Evolutionary conservation across 805 yeast genomes (phyloP), one percentile per base, ranked within the genome.

Genomic region (Candida nanaspora): DNA sequence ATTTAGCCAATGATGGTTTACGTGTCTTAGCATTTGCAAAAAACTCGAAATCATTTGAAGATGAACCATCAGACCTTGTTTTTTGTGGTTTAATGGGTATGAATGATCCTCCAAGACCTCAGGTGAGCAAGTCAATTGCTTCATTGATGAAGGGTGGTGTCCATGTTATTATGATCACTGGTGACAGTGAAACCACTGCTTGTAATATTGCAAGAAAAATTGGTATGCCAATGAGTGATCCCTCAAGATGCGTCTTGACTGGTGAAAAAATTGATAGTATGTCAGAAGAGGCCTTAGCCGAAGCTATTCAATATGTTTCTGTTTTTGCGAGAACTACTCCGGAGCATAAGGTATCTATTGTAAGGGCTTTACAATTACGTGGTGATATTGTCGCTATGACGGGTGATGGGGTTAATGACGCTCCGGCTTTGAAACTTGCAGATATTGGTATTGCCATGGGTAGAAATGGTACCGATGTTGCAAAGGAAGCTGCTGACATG

Each of bases 361-460:
- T 89, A 27, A 78, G 84, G 55, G 96, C 96, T 0, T 70, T 89
- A 47, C 95, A 89, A 60, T 75, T 77, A 59, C 76, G 95, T 57
- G 96, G 96, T 39, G 95, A 91, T 60, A 80, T 91, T 46, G 98
- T 91, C 39, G 98, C 97, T 20, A 89, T 91, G 96, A 89, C 98
- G n/a, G 98, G 98, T 51, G 98, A 89, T 64, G 98, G 98, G 65
- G 96, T 91, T 13, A 89, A 89, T 61, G 98, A 89, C 69, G 98
- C 98, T 0, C 98, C 98, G n/a, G 97, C 98, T 5, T 72, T 91
- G 52, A 89, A 91, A 59, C 71, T 89, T 51, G 97, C 98, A 2
- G 96, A 89, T 64, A 89, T 89, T 51, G 98, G 98, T 55, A 86
- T 91, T 51, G 82, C 95, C 13, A 88, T 89, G 93, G 93, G 88